Evolutionary conservation across 345 rosid genomes (phyloP).

Genomic region (Eucalyptus lansdowneana): DNA sequence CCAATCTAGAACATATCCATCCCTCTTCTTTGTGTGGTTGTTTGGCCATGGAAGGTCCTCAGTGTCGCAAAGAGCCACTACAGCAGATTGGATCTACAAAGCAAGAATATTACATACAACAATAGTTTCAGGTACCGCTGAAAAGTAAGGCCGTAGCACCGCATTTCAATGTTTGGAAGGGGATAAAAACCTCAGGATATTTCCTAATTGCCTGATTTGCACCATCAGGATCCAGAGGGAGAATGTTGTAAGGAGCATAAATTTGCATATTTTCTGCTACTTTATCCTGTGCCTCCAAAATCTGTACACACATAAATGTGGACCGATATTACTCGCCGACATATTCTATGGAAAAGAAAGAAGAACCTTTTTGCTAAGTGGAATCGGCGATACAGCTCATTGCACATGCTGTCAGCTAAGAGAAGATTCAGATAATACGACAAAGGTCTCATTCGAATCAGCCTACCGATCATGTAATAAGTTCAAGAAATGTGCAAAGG

Average conservation of each 20-base stretch:
- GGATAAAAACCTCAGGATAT: constrained; percentile 66
- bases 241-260: constrained; percentile 81
- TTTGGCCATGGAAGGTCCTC: constrained; percentile 96
- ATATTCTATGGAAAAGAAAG: not conserved
- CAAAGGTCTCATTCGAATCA: not conserved
- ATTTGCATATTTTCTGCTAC: constrained; percentile 90
- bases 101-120: not conserved
- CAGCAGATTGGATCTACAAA: constrained; percentile 83
- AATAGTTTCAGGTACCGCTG: not conserved
- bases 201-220: constrained; percentile 88
- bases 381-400: not conserved
- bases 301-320: constrained; percentile 21
- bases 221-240: constrained; percentile 95
- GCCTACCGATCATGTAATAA: not conserved
- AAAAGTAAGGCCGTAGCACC: not conserved
- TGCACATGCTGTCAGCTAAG: not conserved
- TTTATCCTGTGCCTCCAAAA: constrained; percentile 76
- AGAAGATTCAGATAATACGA: not conserved
- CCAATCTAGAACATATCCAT: constrained; percentile 90
- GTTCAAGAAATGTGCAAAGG: not conserved
- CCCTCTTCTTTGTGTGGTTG: constrained; percentile 53
- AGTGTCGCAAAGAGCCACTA: constrained; percentile 69
- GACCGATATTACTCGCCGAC: not conserved
- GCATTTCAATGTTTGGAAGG: not conserved
- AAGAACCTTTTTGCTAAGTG: not conserved